Base-by-base conservation (phyloP, 169 alveolate genomes). In the Plasmodium inui region DNA sequence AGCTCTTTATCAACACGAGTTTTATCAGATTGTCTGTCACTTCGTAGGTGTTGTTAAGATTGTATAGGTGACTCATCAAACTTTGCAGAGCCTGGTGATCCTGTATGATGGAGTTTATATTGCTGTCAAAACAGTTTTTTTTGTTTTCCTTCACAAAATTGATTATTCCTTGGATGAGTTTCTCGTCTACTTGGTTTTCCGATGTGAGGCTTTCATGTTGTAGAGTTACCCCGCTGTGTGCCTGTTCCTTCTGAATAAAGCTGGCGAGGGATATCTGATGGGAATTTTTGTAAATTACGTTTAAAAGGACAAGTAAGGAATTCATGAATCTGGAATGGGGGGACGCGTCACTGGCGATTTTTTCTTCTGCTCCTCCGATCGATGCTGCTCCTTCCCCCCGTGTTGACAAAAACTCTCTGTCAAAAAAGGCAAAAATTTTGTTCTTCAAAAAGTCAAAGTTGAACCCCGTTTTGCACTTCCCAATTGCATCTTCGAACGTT, bases 61-160 rank as follows among this genome's bases (percentile, higher is more conserved):
- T 46, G 67, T 19, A 46, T 55, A 86, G 81, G 17, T 76, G n/a
- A 5, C 22, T n/a, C 39, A 86, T 9, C 78, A 86, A 50, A 50
- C 57, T 86, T 86, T 17, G 19, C 61, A 86, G 41, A n/a, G 61
- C 32, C 44, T 80, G 57, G 46, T 34, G 55, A 22, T 89, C 71
- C 34, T 89, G 32, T 41, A 89, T 53, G 10, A 86, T 74, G 14
- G 3, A 19, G 17, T 76, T 76, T 55, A 86, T 53, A 50, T 55
- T 57, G 14, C n/a, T 74, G 67, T 74, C 26, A 37, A 86, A 86
- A 55, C 32, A 37, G 30, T 74, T 74, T 50, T 86, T 28, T 53
- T 86, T 86, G 12, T 86, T 86, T 50, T 86, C 86, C 41, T 86
- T 86, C 17, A 76, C 93, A 76, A 86, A 86, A 30, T 74, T 53